These are phyloP conservation scores for Nannochloropsis granulata DNA, from an alignment of 108 stramenopile genomes.

Conservation along the genomic window DNA sequence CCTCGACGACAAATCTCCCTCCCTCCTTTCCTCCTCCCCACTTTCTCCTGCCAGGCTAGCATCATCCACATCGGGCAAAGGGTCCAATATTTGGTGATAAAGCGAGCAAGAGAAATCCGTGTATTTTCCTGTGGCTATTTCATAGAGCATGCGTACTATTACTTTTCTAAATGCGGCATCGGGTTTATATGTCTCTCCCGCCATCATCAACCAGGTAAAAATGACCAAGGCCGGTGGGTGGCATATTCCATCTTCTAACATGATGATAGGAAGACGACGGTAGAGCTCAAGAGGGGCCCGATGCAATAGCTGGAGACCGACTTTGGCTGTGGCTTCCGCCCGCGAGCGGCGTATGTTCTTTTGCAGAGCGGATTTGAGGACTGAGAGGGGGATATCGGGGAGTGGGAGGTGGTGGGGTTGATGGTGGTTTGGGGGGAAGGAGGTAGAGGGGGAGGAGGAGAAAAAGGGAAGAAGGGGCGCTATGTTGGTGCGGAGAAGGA, in stretches of 20 bases:
- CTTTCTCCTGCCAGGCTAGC: not conserved
- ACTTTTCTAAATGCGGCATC: not conserved
- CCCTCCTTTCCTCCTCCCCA: not conserved
- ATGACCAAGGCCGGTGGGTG: not conserved
- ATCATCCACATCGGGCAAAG: not conserved
- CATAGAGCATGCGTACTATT: not conserved
- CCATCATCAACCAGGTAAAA: not conserved
- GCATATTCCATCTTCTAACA: not conserved
- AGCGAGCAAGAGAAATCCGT: not conserved
- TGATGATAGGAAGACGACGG: not conserved
- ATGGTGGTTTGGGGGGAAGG: not conserved
- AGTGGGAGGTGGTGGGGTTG: not conserved
- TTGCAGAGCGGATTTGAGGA: not conserved
- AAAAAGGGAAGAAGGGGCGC: not conserved
- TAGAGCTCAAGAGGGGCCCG: not conserved
- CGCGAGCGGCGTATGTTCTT: not conserved
- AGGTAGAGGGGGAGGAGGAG: too few relatives aligned
- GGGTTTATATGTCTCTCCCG: not conserved
- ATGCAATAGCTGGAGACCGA: not conserved
- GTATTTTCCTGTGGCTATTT: not conserved
- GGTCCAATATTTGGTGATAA: not conserved
- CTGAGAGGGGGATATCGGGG: not conserved
- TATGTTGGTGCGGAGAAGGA: not conserved
- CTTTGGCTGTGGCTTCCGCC: not conserved
- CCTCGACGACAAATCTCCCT: not conserved